Conservation (phyloP, 164 flowering plant genomes). For the Annona cherimola region DNA sequence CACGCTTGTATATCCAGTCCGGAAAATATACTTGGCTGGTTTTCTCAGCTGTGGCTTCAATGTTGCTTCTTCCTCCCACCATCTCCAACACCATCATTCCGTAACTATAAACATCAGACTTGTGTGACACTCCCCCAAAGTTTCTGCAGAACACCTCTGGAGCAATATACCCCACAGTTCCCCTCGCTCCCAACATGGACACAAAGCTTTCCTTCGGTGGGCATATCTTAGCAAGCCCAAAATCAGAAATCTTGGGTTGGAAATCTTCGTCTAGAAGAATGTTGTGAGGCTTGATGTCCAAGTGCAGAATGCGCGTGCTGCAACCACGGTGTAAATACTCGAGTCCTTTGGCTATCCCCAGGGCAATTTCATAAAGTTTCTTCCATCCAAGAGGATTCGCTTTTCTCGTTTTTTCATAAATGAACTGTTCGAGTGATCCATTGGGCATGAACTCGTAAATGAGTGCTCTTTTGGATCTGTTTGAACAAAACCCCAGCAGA, state of each 20-base stretch:
- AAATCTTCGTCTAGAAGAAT: constrained; percentile 5
- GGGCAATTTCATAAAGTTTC: background rate
- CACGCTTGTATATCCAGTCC: background rate
- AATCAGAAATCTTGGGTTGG: constrained; percentile 6
- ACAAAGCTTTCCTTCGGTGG: background rate
- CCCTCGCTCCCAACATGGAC: background rate
- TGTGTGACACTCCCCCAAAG: constrained; percentile 5
- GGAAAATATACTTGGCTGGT: constrained; percentile 4
- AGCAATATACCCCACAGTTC: constrained; percentile 8
- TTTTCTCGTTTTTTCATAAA: background rate
- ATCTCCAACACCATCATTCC: constrained; percentile 6
- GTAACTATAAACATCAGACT: constrained; percentile 10
- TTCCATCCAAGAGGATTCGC: background rate
- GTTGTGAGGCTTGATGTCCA: constrained; percentile 12
- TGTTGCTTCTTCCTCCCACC: constrained; percentile 1
- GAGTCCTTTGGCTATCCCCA: background rate
- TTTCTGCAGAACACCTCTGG: constrained; percentile 7
- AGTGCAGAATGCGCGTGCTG: constrained; percentile 1
- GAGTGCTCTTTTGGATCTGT: constrained; percentile 2
- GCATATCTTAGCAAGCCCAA: constrained; percentile 8
- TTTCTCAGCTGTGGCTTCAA: background rate
- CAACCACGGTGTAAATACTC: constrained; percentile 10
- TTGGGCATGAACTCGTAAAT: constrained; percentile 11
- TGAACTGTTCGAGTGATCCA: constrained; percentile 8
- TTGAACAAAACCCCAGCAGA: constrained; percentile 4